These are phyloP conservation scores for Theileria equi DNA, from an alignment of 169 alveolate genomes.

Conservation along the genomic window DNA sequence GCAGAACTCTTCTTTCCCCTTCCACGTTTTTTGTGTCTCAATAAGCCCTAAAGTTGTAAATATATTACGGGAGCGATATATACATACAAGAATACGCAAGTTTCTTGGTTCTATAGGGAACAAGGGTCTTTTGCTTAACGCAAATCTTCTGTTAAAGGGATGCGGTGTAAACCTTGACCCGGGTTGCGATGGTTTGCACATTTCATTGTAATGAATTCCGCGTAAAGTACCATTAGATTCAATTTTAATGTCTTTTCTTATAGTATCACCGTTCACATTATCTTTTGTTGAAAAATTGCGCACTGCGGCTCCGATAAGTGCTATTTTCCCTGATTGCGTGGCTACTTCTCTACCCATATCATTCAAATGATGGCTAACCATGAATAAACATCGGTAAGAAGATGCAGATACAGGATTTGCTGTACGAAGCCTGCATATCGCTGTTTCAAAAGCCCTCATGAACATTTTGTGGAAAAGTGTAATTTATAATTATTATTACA, in stretches of 20 bases:
- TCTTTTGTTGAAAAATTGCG: too few relatives aligned
- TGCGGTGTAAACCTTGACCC: conserved; percentile 58
- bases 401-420: too few relatives aligned
- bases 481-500: too few relatives aligned
- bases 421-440: too few relatives aligned
- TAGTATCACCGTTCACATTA: conserved; percentile 18
- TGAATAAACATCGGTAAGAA: too few relatives aligned
- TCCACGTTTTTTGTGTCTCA: conserved; percentile 74
- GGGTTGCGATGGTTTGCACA: background rate
- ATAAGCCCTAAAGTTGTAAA: conserved; percentile 53
- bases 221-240: conserved; percentile 39
- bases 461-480: too few relatives aligned
- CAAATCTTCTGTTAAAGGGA: conserved; percentile 80
- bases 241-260: conserved; percentile 5
- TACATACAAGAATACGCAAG: conserved; percentile 64
- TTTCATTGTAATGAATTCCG: conserved; percentile 42
- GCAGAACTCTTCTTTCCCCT: conserved; percentile 80
- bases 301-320: too few relatives aligned
- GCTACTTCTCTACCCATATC: too few relatives aligned
- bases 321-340: too few relatives aligned
- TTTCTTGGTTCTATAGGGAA: conserved; percentile 82
- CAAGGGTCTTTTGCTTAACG: conserved; percentile 72
- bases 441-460: too few relatives aligned
- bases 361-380: too few relatives aligned
- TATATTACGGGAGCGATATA: background rate